These are phyloP conservation scores for Malbranchea cinnamomea DNA, from an alignment of 2,329 filamentous ascomycete species.

Conservation along the genomic window DNA sequence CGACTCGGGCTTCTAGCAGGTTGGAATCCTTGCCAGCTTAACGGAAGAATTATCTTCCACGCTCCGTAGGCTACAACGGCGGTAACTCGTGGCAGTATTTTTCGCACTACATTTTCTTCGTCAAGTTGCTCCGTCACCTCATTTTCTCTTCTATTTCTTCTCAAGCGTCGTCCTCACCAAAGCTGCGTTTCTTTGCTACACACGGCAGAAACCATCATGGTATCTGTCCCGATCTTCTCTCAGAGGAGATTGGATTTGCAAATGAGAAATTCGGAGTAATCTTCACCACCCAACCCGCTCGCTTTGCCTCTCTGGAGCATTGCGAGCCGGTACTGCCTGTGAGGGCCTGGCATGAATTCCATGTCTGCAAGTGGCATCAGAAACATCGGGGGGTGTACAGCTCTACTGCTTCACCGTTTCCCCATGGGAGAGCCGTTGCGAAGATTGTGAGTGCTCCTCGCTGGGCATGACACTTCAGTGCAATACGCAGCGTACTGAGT, in stretches of 20 bases:
- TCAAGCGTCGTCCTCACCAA: conserved; percentile 73
- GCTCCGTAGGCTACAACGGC: background rate
- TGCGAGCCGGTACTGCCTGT: conserved; percentile 49
- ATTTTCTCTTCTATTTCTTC: conserved; percentile 20
- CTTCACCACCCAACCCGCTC: conserved; percentile 45
- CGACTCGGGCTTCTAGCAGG: no score
- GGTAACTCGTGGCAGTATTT: conserved; percentile 2
- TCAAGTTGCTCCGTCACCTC: conserved; percentile 11
- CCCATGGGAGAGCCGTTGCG: conserved; percentile 88
- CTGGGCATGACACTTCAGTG: conserved; percentile 63
- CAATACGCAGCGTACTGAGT: conserved; percentile 72
- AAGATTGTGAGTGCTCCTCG: conserved; percentile 60
- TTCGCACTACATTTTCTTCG: conserved; percentile 4
- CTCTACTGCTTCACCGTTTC: conserved; percentile 25
- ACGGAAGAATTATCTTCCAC: no score
- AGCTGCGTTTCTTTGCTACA: conserved; percentile 94
- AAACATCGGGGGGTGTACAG: conserved; percentile 56
- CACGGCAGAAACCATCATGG: conserved; percentile 38
- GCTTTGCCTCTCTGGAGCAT: conserved; percentile 18
- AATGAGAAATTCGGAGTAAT: conserved; percentile 99
- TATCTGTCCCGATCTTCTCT: conserved; percentile 8
- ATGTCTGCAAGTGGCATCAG: conserved; percentile 85
- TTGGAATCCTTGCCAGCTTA: no score
- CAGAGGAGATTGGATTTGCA: conserved; percentile 35
- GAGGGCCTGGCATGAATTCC: conserved; percentile 67